These are phyloP conservation scores for Tanozyma kutaoensis DNA, from an alignment of 805 yeast species.

Conservation along the genomic window DNA sequence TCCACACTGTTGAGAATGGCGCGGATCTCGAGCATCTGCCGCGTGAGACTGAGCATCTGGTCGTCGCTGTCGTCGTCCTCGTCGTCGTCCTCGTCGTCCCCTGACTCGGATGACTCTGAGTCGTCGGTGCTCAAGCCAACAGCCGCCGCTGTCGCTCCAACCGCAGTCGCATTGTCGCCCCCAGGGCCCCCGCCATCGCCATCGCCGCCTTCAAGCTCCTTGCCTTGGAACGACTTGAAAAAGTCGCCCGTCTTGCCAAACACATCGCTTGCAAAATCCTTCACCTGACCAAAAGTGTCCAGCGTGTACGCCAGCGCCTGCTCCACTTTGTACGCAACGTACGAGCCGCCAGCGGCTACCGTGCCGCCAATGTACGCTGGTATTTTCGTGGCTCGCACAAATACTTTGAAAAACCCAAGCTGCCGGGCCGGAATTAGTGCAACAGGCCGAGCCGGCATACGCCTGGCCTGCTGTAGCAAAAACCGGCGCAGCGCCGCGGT, in stretches of 20 bases:
- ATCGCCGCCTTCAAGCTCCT: no score
- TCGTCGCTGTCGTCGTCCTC: constrained; percentile 30
- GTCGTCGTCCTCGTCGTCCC: constrained; percentile 15
- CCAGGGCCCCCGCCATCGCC: constrained; percentile 14
- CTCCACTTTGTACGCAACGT: constrained; percentile 82
- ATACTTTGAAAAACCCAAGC: constrained; percentile 31
- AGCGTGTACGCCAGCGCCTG: constrained; percentile 66
- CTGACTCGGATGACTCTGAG: constrained; percentile 18
- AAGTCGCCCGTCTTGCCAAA: constrained; percentile 35
- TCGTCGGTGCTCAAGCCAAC: constrained; percentile 28
- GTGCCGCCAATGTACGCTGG: constrained; percentile 88
- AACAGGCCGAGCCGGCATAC: no score
- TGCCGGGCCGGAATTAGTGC: no score
- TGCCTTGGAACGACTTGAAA: constrained; percentile 22
- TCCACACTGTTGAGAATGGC: constrained; percentile 65
- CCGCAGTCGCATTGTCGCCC: constrained; percentile 24
- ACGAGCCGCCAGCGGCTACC: constrained; percentile 88
- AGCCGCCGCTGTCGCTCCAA: constrained; percentile 43
- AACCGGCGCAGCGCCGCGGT: no score
- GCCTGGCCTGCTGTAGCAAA: no score
- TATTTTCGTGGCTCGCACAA: constrained; percentile 40
- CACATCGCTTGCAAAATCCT: constrained; percentile 46
- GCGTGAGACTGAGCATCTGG: constrained; percentile 71
- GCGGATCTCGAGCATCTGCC: constrained; percentile 95
- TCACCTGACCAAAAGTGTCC: constrained; percentile 27